A percentile compares a stretch with the other conserved stretches of the same genome.
Conservation (phyloP, 2,329 filamentous ascomycete genomes). For the Fusarium circinatum region DNA sequence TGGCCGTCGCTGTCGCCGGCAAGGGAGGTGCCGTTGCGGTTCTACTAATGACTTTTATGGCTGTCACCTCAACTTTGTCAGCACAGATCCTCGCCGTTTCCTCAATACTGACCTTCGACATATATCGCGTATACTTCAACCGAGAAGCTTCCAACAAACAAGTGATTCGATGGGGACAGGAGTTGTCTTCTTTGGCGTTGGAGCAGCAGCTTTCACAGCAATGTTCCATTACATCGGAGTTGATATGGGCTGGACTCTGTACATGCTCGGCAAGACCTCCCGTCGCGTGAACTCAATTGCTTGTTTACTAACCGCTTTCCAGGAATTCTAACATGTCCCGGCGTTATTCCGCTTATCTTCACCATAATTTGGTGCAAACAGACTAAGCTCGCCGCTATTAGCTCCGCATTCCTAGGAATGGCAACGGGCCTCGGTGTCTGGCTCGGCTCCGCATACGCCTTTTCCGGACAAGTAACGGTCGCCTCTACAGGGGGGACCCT, state of each 20-base stretch:
- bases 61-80: conserved; percentile 61
- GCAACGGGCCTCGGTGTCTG: not conserved
- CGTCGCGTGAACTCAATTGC: accelerated
- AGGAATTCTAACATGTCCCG: not conserved
- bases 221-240: not conserved
- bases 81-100: conserved; percentile 64
- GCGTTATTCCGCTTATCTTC: not conserved
- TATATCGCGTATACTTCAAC: conserved; percentile 62
- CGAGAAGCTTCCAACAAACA: conserved; percentile 56
- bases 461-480: not conserved
- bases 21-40: not conserved
- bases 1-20: not conserved
- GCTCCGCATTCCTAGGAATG: not conserved
- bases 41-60: not conserved
- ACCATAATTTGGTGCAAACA: not conserved
- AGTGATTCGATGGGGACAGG: conserved; percentile 63
- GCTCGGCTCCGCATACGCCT: not conserved
- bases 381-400: not conserved
- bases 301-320: not conserved
- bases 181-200: conserved; percentile 48
- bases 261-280: not conserved
- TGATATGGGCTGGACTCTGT: not conserved
- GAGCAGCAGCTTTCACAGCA: not conserved
- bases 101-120: conserved; percentile 64
- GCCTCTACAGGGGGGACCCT: not conserved